Base-by-base conservation (phyloP, 345 rosid genomes). In the Punica granatum region DNA sequence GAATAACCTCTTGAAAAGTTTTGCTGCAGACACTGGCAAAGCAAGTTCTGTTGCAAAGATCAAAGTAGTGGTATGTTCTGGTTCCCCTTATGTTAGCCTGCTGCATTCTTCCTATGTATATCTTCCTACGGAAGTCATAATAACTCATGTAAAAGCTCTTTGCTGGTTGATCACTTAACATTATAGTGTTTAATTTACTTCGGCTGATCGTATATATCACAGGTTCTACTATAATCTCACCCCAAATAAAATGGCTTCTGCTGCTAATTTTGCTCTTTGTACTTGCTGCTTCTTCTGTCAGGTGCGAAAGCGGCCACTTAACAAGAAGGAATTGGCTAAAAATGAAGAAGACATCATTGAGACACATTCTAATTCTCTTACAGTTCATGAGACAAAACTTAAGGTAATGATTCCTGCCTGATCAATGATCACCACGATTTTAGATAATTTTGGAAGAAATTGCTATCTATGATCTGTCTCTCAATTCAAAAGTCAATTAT, bases 241-340 rank as follows among this genome's bases (percentile, higher is more conserved):
- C 8, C 6, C n/a, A 46, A 12, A 46, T 14, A 3, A 15, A 21
- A 2, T 46, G n/a, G 21, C n/a, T 46, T 46, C 51, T 15, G 51
- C 51, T 46, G 21, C n/a, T n/a, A n/a, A 46, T 16, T 46, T 46
- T 46, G n/a, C 19, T 46, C 51, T 46, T 46, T 15, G 23, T 16
- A 46, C 21, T 28, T 59, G 63, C 3, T 28, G 34, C 67, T 66
- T 72, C 43, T 33, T 12, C 70, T 72, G 42, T 37, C 86, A 94
- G 99, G 99, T 94, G 69, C 94, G 99, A 62, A 94, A 94, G 85
- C 80, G 99, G 77, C 97, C 97, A 56, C 84, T 94, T 76, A 94
- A 94, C 75, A 91, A 94, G 77, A 94, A 94, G 77, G 99, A 94
- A 78, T 77, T 89, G 18, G 80, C 97, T 9, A 91, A 88, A 81